phyloP scores from a whole-genome alignment of 768 basidiomycete genomes.

The Postia placenta region DNA sequence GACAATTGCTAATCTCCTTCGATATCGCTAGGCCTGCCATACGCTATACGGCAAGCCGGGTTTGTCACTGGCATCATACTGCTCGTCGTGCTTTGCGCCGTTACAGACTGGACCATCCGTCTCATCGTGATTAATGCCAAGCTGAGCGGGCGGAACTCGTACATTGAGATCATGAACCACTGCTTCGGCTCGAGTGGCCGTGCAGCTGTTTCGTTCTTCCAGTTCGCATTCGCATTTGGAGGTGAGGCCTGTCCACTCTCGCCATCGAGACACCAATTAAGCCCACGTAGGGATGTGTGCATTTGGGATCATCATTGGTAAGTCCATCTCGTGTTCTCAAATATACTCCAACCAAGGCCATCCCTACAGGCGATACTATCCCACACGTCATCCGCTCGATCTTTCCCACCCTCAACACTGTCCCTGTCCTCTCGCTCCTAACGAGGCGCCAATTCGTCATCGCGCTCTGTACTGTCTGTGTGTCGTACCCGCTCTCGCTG shows the following conservation, averaged over 20 bases:
- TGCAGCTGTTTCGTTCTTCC: conserved; percentile 92
- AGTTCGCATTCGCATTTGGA: conserved; percentile 96
- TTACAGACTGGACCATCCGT: conserved; percentile 98
- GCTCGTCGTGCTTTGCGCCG: conserved; percentile 67
- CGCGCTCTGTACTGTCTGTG: conserved; percentile 73
- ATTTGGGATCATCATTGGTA: conserved; percentile 90
- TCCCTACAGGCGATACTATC: conserved; percentile 75
- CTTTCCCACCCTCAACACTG: conserved; percentile 60
- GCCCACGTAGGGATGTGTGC: conserved; percentile 92
- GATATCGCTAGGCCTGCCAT: conserved; percentile 75
- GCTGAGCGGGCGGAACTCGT: conserved; percentile 85
- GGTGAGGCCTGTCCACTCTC: conserved; percentile 54
- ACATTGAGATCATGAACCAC: conserved; percentile 91
- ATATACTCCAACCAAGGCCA: background rate
- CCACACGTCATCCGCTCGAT: conserved; percentile 87
- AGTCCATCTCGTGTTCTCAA: conserved; percentile 7
- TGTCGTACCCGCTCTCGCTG: conserved; percentile 92
- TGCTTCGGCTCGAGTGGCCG: conserved; percentile 91
- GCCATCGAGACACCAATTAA: too few relatives aligned
- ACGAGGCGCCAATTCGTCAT: conserved; percentile 89
- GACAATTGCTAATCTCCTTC: background rate
- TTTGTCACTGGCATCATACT: conserved; percentile 86
- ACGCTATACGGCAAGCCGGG: conserved; percentile 91
- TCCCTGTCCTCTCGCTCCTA: conserved; percentile 72
- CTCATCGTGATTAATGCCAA: conserved; percentile 96